phyloP scores from a whole-genome alignment of 2,329 filamentous ascomycete species.

The Sclerotinia spermophila region DNA sequence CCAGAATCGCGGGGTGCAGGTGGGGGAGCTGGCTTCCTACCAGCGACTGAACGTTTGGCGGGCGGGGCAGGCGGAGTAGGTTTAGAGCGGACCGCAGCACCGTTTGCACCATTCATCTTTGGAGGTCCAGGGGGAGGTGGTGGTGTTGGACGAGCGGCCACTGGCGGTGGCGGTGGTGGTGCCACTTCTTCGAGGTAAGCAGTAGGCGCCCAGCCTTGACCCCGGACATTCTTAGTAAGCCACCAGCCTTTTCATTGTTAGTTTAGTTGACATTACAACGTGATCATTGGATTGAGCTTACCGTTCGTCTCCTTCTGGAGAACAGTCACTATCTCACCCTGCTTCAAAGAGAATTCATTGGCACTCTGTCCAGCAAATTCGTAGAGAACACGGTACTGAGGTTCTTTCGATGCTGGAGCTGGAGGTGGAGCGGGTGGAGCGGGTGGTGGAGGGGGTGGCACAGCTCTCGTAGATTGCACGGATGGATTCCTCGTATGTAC shows the following conservation, averaged over 20 bases:
- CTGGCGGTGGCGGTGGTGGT: constrained; percentile 55
- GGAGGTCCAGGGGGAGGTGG: constrained; percentile 54
- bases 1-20: constrained; percentile 68
- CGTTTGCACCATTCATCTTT: constrained; percentile 38
- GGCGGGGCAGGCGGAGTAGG: constrained; percentile 46
- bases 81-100: constrained; percentile 38
- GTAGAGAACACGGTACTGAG: constrained; percentile 86
- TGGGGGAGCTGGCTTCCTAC: constrained; percentile 66
- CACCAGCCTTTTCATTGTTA: constrained; percentile 74
- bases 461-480: constrained; percentile 46
- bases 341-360: constrained; percentile 78
- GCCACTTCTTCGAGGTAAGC: constrained; percentile 88
- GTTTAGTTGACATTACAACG: constrained; percentile 23
- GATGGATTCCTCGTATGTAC: constrained; percentile 52
- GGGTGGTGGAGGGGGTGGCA: constrained; percentile 51
- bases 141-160: constrained; percentile 40
- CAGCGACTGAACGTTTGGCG: constrained; percentile 68
- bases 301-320: constrained; percentile 95
- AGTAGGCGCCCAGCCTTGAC: constrained; percentile 91
- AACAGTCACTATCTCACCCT: constrained; percentile 80
- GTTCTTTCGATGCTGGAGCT: constrained; percentile 60
- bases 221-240: constrained; percentile 70
- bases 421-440: constrained; percentile 65
- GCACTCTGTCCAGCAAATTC: constrained; percentile 82
- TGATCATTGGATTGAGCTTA: constrained; percentile 46